These are phyloP conservation scores for Candida adriatica DNA, from an alignment of 805 yeast species.

Conservation along the genomic window DNA sequence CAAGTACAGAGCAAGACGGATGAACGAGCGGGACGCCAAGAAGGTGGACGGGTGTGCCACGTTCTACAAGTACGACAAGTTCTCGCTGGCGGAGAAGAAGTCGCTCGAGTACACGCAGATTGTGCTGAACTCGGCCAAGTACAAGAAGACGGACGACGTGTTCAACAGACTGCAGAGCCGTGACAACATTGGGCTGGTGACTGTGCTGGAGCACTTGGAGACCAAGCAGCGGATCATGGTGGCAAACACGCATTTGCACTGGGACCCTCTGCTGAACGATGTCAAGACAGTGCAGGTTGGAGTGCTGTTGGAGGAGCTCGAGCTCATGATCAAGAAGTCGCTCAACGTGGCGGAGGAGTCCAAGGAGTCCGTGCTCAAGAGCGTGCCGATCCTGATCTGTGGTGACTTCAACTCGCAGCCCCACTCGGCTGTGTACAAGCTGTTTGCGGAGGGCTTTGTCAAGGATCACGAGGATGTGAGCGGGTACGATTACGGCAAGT, in stretches of 20 bases:
- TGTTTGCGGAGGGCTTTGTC: conserved; percentile 77
- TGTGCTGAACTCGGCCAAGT: conserved; percentile 75
- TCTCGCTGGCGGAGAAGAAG: conserved; percentile 63
- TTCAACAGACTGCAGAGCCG: conserved; percentile 94
- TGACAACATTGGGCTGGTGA: conserved; percentile 83
- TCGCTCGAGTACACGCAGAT: conserved; percentile 77
- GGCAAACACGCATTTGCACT: conserved; percentile 91
- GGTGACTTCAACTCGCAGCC: conserved; percentile 92
- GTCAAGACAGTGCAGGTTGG: conserved; percentile 96
- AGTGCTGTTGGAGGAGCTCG: conserved; percentile 81
- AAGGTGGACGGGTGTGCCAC: conserved; percentile 99
- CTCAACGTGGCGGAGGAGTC: conserved; percentile 32
- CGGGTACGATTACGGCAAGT: conserved; percentile 86
- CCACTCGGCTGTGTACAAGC: conserved; percentile 87
- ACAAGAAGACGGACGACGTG: conserved; percentile 88
- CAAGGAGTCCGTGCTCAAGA: conserved; percentile 40
- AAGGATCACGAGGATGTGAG: conserved; percentile 72
- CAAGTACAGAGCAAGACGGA: conserved; percentile 88
- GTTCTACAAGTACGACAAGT: conserved; percentile 65
- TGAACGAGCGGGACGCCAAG: conserved; percentile 71
- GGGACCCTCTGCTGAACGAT: conserved; percentile 97
- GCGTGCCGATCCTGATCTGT: conserved; percentile 74
- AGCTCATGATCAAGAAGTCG: conserved; percentile 42
- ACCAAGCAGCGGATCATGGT: conserved; percentile 69
- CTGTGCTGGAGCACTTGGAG: conserved; percentile 63